Evolutionary conservation across 768 basidiomycete genomes (phyloP).

Genomic region (Boletus reticuloceps): DNA sequence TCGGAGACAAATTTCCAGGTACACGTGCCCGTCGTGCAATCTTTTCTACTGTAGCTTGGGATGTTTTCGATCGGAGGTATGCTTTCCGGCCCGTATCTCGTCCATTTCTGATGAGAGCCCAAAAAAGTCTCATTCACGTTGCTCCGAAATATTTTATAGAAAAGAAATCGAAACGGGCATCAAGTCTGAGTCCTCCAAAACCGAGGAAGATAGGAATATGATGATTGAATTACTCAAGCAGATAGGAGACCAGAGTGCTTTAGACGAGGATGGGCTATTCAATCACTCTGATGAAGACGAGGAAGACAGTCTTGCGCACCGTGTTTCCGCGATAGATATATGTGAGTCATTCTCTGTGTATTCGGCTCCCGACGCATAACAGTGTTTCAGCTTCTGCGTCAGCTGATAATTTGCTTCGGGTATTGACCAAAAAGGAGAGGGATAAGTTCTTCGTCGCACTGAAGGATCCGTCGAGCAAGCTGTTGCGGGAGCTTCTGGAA

Average conservation of each 20-base stretch:
- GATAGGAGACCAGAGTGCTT: slow-evolving; percentile 61
- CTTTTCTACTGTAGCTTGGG: slow-evolving; percentile 74
- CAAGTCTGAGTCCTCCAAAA: slow-evolving; percentile 50
- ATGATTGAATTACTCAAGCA: slow-evolving; percentile 72
- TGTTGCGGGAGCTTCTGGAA: slow-evolving; percentile 57
- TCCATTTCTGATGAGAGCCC: not conserved
- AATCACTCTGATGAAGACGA: slow-evolving; percentile 37
- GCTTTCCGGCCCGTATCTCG: slow-evolving; percentile 15
- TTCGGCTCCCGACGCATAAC: not conserved
- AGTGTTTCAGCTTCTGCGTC: slow-evolving; percentile 47
- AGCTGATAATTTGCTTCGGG: slow-evolving; percentile 56
- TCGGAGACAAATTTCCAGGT: slow-evolving; percentile 70
- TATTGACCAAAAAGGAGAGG: slow-evolving; percentile 59
- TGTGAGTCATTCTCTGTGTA: slow-evolving; percentile 39
- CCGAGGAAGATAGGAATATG: slow-evolving; percentile 52
- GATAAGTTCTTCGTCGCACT: slow-evolving; percentile 58
- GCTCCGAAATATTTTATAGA: slow-evolving; percentile 82
- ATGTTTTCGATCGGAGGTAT: slow-evolving; percentile 75
- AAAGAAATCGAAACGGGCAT: slow-evolving; percentile 70
- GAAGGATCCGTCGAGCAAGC: slow-evolving; percentile 57
- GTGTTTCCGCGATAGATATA: slow-evolving; percentile 59
- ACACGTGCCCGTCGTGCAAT: slow-evolving; percentile 82
- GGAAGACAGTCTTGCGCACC: slow-evolving; percentile 43
- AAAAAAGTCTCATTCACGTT: slow-evolving; percentile 56
- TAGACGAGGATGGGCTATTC: slow-evolving; percentile 35